Conservation (phyloP, 306 rosid genomes). For the Hippophae rhamnoides region DNA sequence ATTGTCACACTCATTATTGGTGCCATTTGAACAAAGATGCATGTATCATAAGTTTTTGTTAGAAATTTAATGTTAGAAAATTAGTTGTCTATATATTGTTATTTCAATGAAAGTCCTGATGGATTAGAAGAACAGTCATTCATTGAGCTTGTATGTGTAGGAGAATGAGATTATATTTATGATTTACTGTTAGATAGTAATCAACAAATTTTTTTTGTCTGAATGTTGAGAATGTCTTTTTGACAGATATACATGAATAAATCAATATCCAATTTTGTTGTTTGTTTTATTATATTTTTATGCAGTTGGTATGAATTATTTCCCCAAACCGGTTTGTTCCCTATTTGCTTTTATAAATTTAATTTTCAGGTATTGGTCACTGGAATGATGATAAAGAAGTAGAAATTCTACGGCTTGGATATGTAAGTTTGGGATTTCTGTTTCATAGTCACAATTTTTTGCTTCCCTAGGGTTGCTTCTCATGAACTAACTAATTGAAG, state of each 20-base stretch:
- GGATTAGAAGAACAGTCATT: too few species aligned
- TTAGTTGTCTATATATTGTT: too few species aligned
- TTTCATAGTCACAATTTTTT: background rate
- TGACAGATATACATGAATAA: background rate
- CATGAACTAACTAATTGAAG: background rate
- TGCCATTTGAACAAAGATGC: too few species aligned
- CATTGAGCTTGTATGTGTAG: too few species aligned
- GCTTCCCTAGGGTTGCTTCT: background rate
- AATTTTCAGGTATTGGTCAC: constrained; percentile 48
- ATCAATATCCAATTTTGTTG: background rate
- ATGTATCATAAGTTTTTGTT: too few species aligned
- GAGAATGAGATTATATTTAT: too few species aligned
- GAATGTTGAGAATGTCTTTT: background rate
- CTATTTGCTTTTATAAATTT: background rate
- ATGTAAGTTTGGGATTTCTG: constrained; percentile 33
- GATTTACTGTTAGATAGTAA: too few species aligned
- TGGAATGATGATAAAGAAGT: constrained; percentile 78
- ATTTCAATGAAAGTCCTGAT: too few species aligned
- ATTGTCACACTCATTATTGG: background rate
- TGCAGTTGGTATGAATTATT: background rate
- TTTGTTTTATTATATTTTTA: background rate
- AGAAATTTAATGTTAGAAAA: too few species aligned
- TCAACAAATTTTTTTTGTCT: too few species aligned
- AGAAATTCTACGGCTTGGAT: constrained; percentile 63
- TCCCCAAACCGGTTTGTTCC: background rate